Evolutionary conservation across 129 eudicot genomes (phyloP), one percentile per base, ranked within the genome.

Genomic region (Smallanthus sonchifolius): DNA sequence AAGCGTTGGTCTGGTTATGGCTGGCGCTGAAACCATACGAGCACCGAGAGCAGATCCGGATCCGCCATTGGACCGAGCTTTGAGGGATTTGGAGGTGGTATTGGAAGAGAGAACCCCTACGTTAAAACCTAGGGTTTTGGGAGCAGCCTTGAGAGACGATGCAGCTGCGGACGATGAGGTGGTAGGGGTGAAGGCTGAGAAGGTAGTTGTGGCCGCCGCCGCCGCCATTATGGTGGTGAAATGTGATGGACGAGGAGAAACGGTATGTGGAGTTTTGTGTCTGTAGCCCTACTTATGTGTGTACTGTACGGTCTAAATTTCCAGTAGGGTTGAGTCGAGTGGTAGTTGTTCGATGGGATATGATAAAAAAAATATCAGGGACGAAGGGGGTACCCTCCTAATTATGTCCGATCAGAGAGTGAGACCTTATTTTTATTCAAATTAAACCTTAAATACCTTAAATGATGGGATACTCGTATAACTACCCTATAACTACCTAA

Each of bases 1-100:
- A 3, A 86, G 47, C 10, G 75, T 67, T 0, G 89, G 69, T 65
- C 79, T 83, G 55, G 78, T 80, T 11, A 92, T 30, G 8, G 89
- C 85, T 0, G 78, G 77, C 17, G 56, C 67, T 3, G 97, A 88
- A 10, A 90, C 96, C 96, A 85, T 86, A 34, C 84, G 80, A 66
- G 92, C 92, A 1, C 80, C 77, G 3, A 86, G 72, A 34, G 87
- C 82, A 13, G 96, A 87, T 59, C 94, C 91, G 8, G 86, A 72
- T 54, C 49, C 72, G 9, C 78, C 85, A 67, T 56, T 64, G 35
- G 49, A 59, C 10, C 75, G 83, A 35, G 83, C 69, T 57, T 37
- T 67, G n/a, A 87, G 82, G 28, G 89, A 43, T 37, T 75, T 77
- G 0, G 82, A 69, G 2, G 86, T 52, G 3, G 78, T 67, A 11